Conservation (phyloP, 768 basidiomycete species). For the Lentinus tigrinus region DNA sequence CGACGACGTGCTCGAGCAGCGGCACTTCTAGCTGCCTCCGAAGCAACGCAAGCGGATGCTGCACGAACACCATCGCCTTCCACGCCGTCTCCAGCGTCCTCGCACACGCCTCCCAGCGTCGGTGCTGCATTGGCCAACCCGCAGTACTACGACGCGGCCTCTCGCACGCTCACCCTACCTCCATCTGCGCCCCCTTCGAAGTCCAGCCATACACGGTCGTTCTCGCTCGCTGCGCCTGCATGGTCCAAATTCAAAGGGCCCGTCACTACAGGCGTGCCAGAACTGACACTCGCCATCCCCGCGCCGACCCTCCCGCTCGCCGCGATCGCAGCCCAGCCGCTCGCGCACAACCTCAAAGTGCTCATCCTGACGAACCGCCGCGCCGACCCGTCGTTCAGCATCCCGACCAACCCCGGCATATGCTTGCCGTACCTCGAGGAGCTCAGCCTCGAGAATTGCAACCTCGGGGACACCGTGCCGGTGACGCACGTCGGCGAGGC, state of each 20-base stretch:
- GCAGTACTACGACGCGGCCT: slow-evolving; percentile 57
- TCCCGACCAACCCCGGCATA: slow-evolving; percentile 43
- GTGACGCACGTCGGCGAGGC: slow-evolving; percentile 35
- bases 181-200: slow-evolving; percentile 56
- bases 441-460: slow-evolving; percentile 71
- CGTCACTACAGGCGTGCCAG: slow-evolving; percentile 13
- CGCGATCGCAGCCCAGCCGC: slow-evolving; percentile 56
- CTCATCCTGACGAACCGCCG: slow-evolving; percentile 65
- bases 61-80: neutral
- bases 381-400: slow-evolving; percentile 59
- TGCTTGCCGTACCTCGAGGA: slow-evolving; percentile 72
- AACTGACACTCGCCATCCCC: slow-evolving; percentile 49
- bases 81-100: neutral
- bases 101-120: slow-evolving; percentile 22
- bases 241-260: neutral
- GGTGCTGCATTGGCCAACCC: slow-evolving; percentile 46
- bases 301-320: slow-evolving; percentile 68
- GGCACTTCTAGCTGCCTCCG: slow-evolving; percentile 14
- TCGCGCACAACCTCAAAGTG: slow-evolving; percentile 55
- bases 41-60: neutral
- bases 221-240: slow-evolving; percentile 48
- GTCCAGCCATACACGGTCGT: slow-evolving; percentile 54
- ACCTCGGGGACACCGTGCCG: slow-evolving; percentile 57
- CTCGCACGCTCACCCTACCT: slow-evolving; percentile 65
- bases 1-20: slow-evolving; percentile 24